Percentiles rank a stretch among this genome's conserved stretches.
phyloP scores from a whole-genome alignment of 176 grass and related monocot genomes.

The Oryza rufipogon region DNA sequence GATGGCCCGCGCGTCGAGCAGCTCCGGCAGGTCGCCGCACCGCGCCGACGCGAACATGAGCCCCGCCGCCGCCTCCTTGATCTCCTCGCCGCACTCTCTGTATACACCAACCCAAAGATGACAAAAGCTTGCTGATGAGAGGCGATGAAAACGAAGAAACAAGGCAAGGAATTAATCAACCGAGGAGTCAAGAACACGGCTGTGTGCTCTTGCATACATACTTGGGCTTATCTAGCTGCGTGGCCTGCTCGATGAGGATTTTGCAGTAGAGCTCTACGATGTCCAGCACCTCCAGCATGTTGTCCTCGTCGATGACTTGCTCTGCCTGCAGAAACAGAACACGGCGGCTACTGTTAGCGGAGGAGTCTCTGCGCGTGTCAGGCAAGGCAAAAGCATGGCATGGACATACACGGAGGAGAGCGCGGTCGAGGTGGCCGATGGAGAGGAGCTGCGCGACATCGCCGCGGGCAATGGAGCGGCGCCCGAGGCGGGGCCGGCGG shows the following conservation, averaged over 20 bases:
- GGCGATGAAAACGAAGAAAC: not conserved
- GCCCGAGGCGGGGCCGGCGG: conserved; percentile 39
- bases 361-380: too few relatives aligned
- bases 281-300: conserved; percentile 46
- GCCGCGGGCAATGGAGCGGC: conserved; percentile 43
- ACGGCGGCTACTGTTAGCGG: not conserved
- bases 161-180: not conserved
- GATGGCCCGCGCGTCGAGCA: conserved; percentile 53
- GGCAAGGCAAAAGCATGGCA: too few relatives aligned
- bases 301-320: conserved; percentile 55
- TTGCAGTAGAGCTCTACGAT: conserved; percentile 56
- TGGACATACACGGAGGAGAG: conserved; percentile 37
- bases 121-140: not conserved
- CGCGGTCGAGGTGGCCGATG: conserved; percentile 51
- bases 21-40: conserved; percentile 63
- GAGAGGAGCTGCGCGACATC: conserved; percentile 60
- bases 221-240: conserved; percentile 52
- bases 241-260: conserved; percentile 31
- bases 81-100: conserved; percentile 52
- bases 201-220: not conserved
- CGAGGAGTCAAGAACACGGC: not conserved
- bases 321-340: conserved; percentile 31
- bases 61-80: conserved; percentile 54
- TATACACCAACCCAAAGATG: not conserved
- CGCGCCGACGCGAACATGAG: conserved; percentile 54